These are phyloP conservation scores for Kondoa malvinella DNA, from an alignment of 768 basidiomycete genomes.

Conservation along the genomic window DNA sequence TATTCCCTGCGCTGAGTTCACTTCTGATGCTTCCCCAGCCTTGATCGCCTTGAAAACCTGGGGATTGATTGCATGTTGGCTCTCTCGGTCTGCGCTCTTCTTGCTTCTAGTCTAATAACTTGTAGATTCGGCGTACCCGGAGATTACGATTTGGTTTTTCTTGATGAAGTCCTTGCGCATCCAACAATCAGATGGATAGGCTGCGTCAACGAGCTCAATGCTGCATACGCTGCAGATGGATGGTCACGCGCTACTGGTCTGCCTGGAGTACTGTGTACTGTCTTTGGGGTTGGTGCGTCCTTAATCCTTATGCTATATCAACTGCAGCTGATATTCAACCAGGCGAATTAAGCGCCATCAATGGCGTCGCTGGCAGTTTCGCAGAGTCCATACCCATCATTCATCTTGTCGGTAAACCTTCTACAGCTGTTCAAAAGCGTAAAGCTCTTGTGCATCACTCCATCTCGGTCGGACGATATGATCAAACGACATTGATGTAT, in stretches of 20 bases:
- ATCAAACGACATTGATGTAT: slow-evolving; percentile 59
- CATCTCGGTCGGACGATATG: slow-evolving; percentile 64
- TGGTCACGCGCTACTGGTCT: slow-evolving; percentile 68
- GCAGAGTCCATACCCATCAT: slow-evolving; percentile 80
- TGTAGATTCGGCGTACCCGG: background rate
- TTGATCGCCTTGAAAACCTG: background rate
- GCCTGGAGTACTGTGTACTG: slow-evolving; percentile 60
- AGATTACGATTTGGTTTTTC: background rate
- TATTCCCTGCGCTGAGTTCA: background rate
- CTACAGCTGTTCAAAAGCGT: slow-evolving; percentile 45
- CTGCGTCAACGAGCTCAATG: slow-evolving; percentile 56
- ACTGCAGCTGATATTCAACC: slow-evolving; percentile 26
- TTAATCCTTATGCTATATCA: slow-evolving; percentile 73
- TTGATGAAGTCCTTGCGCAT: slow-evolving; percentile 40
- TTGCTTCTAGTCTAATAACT: background rate
- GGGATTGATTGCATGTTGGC: background rate
- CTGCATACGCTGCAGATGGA: slow-evolving; percentile 62
- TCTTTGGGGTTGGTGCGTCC: slow-evolving; percentile 83
- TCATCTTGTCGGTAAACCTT: slow-evolving; percentile 71
- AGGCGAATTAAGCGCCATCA: background rate
- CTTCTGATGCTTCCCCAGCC: background rate
- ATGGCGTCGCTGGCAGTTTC: slow-evolving; percentile 33
- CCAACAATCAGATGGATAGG: slow-evolving; percentile 68
- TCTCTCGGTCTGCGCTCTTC: background rate
- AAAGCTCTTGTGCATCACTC: slow-evolving; percentile 72